Percentiles rank a stretch among this genome's conserved stretches.
These are phyloP conservation scores for Globisporangium canariense DNA, from an alignment of 352 stramenopile genomes.

Conservation along the genomic window DNA sequence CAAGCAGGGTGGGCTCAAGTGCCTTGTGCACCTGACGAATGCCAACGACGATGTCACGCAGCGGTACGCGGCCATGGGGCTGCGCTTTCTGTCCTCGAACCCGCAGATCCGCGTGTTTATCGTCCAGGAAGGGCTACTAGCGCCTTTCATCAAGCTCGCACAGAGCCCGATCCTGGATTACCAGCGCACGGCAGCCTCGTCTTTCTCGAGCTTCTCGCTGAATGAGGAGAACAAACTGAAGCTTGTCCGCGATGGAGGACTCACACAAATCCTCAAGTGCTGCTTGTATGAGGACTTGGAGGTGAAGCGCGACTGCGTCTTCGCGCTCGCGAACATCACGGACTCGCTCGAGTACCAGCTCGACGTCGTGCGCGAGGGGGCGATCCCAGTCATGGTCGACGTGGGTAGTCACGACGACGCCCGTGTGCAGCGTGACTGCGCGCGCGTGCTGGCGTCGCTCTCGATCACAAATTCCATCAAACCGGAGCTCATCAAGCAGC, in stretches of 20 bases:
- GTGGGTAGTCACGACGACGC: constrained; percentile 80
- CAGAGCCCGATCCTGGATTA: constrained; percentile 89
- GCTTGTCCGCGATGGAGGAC: constrained; percentile 90
- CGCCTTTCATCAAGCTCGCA: constrained; percentile 91
- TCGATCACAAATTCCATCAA: constrained; percentile 85
- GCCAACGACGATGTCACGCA: constrained; percentile 90
- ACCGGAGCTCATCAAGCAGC: constrained; percentile 79
- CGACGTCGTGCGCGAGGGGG: constrained; percentile 88
- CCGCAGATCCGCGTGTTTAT: constrained; percentile 92
- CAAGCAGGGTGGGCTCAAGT: constrained; percentile 89
- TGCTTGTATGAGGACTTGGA: constrained; percentile 90
- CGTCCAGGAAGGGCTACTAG: constrained; percentile 86
- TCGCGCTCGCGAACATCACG: constrained; percentile 92
- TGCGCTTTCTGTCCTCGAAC: constrained; percentile 93
- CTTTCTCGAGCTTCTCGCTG: constrained; percentile 90
- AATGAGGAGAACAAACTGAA: constrained; percentile 94
- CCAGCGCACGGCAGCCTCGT: constrained; percentile 90
- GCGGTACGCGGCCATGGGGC: constrained; percentile 93
- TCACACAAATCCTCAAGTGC: constrained; percentile 89
- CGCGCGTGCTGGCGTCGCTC: constrained; percentile 90
- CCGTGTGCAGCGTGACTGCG: constrained; percentile 91
- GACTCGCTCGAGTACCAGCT: constrained; percentile 88
- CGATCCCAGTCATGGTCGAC: constrained; percentile 73
- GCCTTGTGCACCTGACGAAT: constrained; percentile 87
- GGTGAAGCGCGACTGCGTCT: constrained; percentile 90